Conservation (phyloP, 306 rosid species). For the Ziziphus jujuba region DNA sequence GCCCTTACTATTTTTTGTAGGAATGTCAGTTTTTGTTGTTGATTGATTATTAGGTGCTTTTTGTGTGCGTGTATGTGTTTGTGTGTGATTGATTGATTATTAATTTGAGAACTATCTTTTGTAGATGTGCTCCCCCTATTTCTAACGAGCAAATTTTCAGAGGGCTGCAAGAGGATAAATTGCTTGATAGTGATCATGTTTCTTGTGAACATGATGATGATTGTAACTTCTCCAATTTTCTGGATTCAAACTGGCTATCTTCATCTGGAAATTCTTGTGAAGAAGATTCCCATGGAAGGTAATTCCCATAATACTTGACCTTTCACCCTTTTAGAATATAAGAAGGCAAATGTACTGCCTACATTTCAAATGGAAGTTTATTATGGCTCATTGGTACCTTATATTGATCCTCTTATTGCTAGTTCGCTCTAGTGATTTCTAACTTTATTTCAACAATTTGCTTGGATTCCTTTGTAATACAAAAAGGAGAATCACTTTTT, state of each 20-base stretch:
- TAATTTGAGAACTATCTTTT: background rate
- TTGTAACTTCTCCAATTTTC: slow-evolving; percentile 68
- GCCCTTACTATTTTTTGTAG: background rate
- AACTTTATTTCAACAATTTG: too few species aligned
- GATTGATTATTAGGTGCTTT: background rate
- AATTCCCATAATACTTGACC: slow-evolving; percentile 9
- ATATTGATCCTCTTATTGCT: too few species aligned
- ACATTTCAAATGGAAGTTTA: too few species aligned
- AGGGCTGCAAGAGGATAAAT: slow-evolving; percentile 49
- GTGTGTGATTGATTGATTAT: too few species aligned
- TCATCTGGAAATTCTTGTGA: slow-evolving; percentile 91
- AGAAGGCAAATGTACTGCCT: background rate
- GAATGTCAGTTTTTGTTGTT: background rate
- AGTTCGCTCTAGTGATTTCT: too few species aligned
- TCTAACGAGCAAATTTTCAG: slow-evolving; percentile 46
- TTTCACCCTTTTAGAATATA: background rate
- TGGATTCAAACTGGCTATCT: slow-evolving; percentile 78
- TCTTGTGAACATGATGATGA: slow-evolving; percentile 68
- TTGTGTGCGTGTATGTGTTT: too few species aligned
- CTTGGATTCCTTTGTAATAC: too few species aligned
- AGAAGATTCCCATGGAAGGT: slow-evolving; percentile 79
- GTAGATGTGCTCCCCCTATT: slow-evolving; percentile 39
- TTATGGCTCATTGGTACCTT: too few species aligned
- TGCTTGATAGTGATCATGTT: slow-evolving; percentile 42
- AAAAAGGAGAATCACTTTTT: too few species aligned